Evolutionary conservation across 805 yeast species (phyloP), one percentile per base, ranked within the genome.

Genomic region (Candida suzukii): DNA sequence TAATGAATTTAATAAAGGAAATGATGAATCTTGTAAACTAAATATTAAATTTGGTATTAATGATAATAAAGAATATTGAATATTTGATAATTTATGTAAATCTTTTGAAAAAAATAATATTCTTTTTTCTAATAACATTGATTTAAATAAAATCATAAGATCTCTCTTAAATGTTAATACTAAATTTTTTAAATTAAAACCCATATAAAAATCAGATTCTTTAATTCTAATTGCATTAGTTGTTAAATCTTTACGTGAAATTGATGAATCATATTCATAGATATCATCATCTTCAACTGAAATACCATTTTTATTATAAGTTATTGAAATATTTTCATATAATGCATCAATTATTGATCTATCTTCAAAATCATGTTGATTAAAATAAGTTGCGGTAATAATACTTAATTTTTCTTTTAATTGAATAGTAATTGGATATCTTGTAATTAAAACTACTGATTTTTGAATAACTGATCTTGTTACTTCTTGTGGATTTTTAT

Each of bases 401-500:
- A 93, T 87, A 37, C 95, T 83, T 47, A 93, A 64, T 59, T 93
- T 93, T 52, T 93, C 97, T 54, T 83, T 84, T 43, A 93, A 77
- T 46, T 88, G 95, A 13, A 85, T 83, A 54, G 87, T 88, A 2
- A 93, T 78, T 1, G 99, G 98, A 57, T 83, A 83, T 44, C 86
- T 73, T 4, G 85, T 75, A n/a, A 93, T 74, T 30, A 93, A 80
- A 5, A 93, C 96, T 24, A 93, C 76, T 0, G 95, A 82, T 55
- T 93, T 93, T 54, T 93, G 99, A 3, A 93, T 90, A 0, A 88
- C 80, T 2, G 95, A 83, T 42, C 99, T 68, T 0, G 95, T 86
- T 24, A 84, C 74, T 44, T 83, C 88, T 7, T 17, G 11, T 16
- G 33, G 27, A 20, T 27, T 16, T 39, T 51, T 58, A 20, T 46